phyloP scores from a whole-genome alignment of 345 rosid species.

The Laguncularia racemosa region DNA sequence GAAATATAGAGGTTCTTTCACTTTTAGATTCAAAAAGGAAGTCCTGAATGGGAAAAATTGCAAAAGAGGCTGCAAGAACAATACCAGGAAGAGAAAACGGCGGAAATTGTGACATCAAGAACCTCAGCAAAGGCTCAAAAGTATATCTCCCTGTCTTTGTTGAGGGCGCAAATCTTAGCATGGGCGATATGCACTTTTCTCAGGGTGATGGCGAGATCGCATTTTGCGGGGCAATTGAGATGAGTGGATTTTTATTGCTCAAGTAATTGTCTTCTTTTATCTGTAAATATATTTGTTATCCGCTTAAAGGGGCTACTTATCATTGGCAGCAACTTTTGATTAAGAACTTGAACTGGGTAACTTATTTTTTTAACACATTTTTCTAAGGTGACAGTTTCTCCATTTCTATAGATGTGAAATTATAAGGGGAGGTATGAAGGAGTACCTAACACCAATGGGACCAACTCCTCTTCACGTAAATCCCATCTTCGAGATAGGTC shows the following conservation, averaged over 20 bases:
- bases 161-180: constrained; percentile 86
- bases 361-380: no score
- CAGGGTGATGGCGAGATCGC: constrained; percentile 96
- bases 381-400: no score
- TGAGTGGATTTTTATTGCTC: constrained; percentile 88
- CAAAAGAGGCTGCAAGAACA: constrained; percentile 74
- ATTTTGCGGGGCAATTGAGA: constrained; percentile 92
- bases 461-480: constrained; percentile 84
- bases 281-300: background rate
- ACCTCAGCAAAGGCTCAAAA: constrained; percentile 81
- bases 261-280: constrained; percentile 32
- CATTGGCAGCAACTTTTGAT: background rate
- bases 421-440: constrained; percentile 76
- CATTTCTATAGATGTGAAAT: constrained; percentile 61
- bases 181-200: constrained; percentile 95
- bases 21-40: constrained; percentile 52
- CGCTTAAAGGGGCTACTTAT: background rate
- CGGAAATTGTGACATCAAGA: constrained; percentile 92
- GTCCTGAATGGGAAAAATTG: constrained; percentile 77
- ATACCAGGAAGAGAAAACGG: constrained; percentile 93
- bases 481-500: constrained; percentile 91
- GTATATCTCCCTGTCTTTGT: constrained; percentile 82
- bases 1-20: background rate
- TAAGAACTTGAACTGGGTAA: background rate
- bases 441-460: constrained; percentile 97